These are phyloP conservation scores for Hyaloscypha variabilis DNA, from an alignment of 495 filamentous ascomycete species.

Conservation along the genomic window DNA sequence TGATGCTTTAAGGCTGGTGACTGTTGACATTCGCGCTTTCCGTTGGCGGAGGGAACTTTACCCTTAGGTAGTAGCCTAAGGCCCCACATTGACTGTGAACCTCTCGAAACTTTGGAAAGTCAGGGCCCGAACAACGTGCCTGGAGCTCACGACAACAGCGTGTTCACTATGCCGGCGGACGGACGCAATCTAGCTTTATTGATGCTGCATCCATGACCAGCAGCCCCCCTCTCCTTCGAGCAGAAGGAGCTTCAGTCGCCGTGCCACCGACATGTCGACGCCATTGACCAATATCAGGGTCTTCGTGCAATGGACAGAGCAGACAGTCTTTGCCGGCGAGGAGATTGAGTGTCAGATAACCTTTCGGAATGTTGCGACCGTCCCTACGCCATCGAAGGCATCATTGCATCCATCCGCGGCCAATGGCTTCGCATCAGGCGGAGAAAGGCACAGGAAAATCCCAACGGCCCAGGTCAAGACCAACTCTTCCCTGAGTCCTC, in stretches of 20 bases:
- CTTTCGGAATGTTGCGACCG: slow-evolving; percentile 81
- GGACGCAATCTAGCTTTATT: slow-evolving; percentile 7
- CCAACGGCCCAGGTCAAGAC: slow-evolving; percentile 39
- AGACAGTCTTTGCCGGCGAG: slow-evolving; percentile 93
- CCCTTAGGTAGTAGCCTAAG: neutral
- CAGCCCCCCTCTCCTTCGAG: slow-evolving; percentile 28
- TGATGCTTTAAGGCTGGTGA: neutral
- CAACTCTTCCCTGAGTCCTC: slow-evolving; percentile 29
- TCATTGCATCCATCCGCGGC: slow-evolving; percentile 43
- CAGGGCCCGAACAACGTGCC: neutral
- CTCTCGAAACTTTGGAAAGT: neutral
- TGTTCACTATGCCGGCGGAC: slow-evolving; percentile 24
- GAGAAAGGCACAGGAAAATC: slow-evolving; percentile 48
- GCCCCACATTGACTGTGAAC: neutral
- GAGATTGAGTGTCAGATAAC: slow-evolving; percentile 92
- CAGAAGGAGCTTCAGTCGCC: slow-evolving; percentile 20
- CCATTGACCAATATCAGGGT: slow-evolving; percentile 77
- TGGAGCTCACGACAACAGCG: slow-evolving; percentile 1
- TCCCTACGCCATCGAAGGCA: slow-evolving; percentile 48
- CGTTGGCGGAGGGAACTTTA: slow-evolving; percentile 12
- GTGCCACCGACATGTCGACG: slow-evolving; percentile 35
- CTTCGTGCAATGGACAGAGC: slow-evolving; percentile 90
- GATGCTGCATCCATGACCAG: slow-evolving; percentile 33
- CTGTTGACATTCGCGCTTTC: slow-evolving; percentile 16
- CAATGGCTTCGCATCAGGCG: slow-evolving; percentile 33